These are phyloP conservation scores for Colletotrichum camelliae DNA, from an alignment of 2,329 filamentous ascomycete genomes.

Conservation along the genomic window DNA sequence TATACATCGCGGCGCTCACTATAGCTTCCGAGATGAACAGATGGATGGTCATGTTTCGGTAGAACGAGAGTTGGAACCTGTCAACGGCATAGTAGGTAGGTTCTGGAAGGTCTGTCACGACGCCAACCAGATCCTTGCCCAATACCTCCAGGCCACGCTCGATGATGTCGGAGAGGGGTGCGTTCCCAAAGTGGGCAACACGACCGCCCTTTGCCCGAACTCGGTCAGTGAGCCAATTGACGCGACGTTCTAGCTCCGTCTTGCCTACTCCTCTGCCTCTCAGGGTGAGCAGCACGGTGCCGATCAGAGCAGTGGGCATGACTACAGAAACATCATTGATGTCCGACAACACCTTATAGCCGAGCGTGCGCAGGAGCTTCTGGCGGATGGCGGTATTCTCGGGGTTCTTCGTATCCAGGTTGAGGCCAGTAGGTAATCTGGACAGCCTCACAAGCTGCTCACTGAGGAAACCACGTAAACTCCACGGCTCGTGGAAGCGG, in stretches of 20 bases:
- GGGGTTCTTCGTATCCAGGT: conserved; percentile 51
- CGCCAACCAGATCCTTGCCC: conserved; percentile 85
- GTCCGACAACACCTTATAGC: conserved; percentile 90
- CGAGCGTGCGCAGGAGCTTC: conserved; percentile 82
- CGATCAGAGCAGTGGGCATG: conserved; percentile 96
- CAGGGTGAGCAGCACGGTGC: conserved; percentile 89
- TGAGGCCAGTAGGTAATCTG: conserved; percentile 51
- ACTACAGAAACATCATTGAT: conserved; percentile 97
- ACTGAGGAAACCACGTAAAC: conserved; percentile 79
- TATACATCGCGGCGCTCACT: conserved; percentile 90
- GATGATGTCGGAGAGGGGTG: conserved; percentile 81
- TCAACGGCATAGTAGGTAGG: conserved; percentile 95
- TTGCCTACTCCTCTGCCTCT: conserved; percentile 91
- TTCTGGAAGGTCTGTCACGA: conserved; percentile 80
- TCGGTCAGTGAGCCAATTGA: conserved; percentile 87
- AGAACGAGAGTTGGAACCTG: conserved; percentile 96
- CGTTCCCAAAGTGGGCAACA: conserved; percentile 89
- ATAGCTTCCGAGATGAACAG: conserved; percentile 94
- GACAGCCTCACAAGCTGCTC: conserved; percentile 71
- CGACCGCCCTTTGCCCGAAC: conserved; percentile 87
- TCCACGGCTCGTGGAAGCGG: conserved; percentile 97
- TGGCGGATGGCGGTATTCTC: conserved; percentile 63
- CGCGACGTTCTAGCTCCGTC: conserved; percentile 80
- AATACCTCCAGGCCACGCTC: conserved; percentile 91
- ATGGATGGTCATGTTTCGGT: conserved; percentile 99